These are phyloP conservation scores for Cucurbita ficifolia DNA, from an alignment of 306 rosid genomes.

Conservation along the genomic window DNA sequence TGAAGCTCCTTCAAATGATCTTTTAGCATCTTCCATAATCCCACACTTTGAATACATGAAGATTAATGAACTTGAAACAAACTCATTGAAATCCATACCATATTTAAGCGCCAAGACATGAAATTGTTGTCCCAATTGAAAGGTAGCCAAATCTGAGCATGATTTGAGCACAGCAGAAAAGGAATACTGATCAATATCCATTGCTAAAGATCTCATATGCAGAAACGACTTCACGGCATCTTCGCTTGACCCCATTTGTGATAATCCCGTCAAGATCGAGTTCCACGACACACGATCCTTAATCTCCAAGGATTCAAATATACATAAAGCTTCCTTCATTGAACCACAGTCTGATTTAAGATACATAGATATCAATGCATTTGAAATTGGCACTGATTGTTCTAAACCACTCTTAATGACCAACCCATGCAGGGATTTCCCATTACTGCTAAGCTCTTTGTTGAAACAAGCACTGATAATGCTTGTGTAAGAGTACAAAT, in stretches of 20 bases:
- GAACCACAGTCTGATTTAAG: slow-evolving; percentile 33
- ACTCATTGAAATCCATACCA: slow-evolving; percentile 43
- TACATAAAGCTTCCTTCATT: slow-evolving; percentile 38
- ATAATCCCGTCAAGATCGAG: slow-evolving; percentile 58
- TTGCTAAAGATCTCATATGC: slow-evolving; percentile 27
- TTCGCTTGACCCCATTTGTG: slow-evolving; percentile 57
- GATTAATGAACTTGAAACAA: slow-evolving; percentile 64
- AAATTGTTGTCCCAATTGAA: slow-evolving; percentile 61
- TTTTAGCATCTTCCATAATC: slow-evolving; percentile 60
- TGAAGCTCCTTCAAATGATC: slow-evolving; percentile 47
- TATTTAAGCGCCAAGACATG: slow-evolving; percentile 43
- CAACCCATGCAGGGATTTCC: slow-evolving; percentile 55
- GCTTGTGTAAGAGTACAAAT: slow-evolving; percentile 58
- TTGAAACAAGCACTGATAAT: slow-evolving; percentile 37
- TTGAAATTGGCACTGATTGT: slow-evolving; percentile 43
- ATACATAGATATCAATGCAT: slow-evolving; percentile 73
- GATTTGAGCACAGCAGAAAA: slow-evolving; percentile 54
- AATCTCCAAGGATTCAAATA: slow-evolving; percentile 34
- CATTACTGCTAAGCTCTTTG: slow-evolving; percentile 22
- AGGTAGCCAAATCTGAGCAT: slow-evolving; percentile 61
- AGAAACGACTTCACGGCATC: slow-evolving; percentile 49
- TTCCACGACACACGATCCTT: slow-evolving; percentile 74
- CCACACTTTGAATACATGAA: slow-evolving; percentile 90
- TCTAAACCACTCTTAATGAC: slow-evolving; percentile 55
- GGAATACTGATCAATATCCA: slow-evolving; percentile 51